Evolutionary conservation across 2,329 filamentous ascomycete species (phyloP), one percentile per base, ranked within the genome.

Genomic region (Hypocreales sp.): DNA sequence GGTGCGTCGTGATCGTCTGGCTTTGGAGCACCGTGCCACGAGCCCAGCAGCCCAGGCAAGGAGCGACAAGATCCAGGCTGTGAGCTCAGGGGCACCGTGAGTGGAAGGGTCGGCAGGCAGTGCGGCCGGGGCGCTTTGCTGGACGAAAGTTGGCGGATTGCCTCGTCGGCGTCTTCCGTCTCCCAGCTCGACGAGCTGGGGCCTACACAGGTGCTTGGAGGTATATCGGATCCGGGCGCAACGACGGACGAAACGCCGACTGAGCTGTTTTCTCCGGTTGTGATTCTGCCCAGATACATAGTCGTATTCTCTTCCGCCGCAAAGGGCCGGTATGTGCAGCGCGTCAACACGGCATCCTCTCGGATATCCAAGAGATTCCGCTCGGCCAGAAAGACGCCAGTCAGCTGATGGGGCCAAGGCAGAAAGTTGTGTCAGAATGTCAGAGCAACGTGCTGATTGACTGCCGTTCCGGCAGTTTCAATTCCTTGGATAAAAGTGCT

Each of bases 161-260:
- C 42, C 36, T 67, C 61, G 8, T 51, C 47, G 2, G 55, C 55
- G 33, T 64, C 60, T 14, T 53, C 40, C 15, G 58, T 44, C 37
- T 71, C 67, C 61, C 65, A 68, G 38, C 62, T 68, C 0, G 65
- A 69, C 1, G 64, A 67, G 42, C 68, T 70, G 7, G 61, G 55
- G 1, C 67, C 66, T 15, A 72, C 60, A 43, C 61, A 69, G 3
- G 58, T 58, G 31, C 58, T 49, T 5, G 58, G 51, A 0, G 64
- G 61, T 2, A 71, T 36, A 5, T 35, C 43, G 0, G 63, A 55
- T 1, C 66, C 66, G 2, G 67, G 55, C 0, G 65, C 61, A 3
- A 71, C 43, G 24, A 65, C 55, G 1, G 64, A 61, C 4, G 56
- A 50, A 4, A 59, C 36, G 5, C 66, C 64, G 5, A 70, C 47